phyloP scores from a whole-genome alignment of 805 yeast genomes.

The Candida palmyrensis region DNA sequence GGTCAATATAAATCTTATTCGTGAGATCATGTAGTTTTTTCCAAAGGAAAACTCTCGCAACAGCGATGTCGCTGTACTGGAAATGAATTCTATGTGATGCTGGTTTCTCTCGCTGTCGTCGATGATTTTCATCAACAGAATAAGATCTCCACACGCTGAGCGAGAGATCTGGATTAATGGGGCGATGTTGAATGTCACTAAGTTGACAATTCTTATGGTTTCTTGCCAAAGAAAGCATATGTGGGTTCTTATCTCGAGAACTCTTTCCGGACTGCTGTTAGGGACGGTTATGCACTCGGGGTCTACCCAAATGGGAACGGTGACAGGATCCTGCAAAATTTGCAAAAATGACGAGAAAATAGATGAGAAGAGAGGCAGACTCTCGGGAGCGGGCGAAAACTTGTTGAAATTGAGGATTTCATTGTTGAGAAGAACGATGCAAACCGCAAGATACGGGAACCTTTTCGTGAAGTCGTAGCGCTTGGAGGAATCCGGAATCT shows the following conservation, averaged over 20 bases:
- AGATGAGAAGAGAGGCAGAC: constrained; percentile 10
- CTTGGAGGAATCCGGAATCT: background rate
- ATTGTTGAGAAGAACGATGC: background rate
- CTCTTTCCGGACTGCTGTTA: constrained; percentile 11
- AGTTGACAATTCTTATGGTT: constrained; percentile 26
- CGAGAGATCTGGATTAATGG: constrained; percentile 19
- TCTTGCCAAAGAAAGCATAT: constrained; percentile 32
- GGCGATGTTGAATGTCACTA: constrained; percentile 18
- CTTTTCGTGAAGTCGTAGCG: background rate
- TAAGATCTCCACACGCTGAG: constrained; percentile 13
- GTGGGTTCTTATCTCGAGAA: constrained; percentile 21
- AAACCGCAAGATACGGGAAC: constrained; percentile 4
- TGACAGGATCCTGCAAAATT: constrained; percentile 8
- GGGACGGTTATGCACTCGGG: constrained; percentile 22
- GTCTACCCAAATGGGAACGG: constrained; percentile 28
- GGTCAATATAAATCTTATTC: constrained; percentile 10
- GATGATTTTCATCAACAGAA: constrained; percentile 14
- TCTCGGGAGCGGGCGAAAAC: background rate
- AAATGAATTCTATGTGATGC: constrained; percentile 18
- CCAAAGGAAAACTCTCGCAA: constrained; percentile 13
- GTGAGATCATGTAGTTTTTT: constrained; percentile 25
- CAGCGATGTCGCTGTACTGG: background rate
- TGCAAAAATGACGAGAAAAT: constrained; percentile 17
- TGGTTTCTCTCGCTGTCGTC: constrained; percentile 17
- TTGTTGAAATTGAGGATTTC: constrained; percentile 1